Base-by-base conservation (phyloP, 306 rosid species). In the Corylus avellana region DNA sequence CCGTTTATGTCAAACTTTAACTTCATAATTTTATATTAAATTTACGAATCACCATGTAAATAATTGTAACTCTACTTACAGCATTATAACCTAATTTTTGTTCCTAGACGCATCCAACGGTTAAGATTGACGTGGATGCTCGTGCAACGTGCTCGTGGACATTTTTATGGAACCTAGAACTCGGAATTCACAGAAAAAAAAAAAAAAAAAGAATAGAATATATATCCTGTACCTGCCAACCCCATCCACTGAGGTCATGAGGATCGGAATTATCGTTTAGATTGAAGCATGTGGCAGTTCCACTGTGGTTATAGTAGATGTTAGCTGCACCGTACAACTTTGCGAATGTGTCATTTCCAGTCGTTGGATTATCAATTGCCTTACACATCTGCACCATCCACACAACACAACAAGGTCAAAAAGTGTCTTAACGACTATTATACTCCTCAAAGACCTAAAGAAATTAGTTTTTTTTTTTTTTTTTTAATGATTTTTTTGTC, bases 221-320 rank as follows among this genome's bases (percentile, higher is more conserved):
- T 20, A 18, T 67, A 2, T 27, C 3, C 3, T 20, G 0, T 72
- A 94, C 98, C 97, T 94, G 98, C 97, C 97, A 94, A 39, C 27
- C 50, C 98, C 97, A 94, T 69, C 84, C 90, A 49, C 84, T 77
- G 50, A 94, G 95, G 72, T 77, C 97, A 7, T 92, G 97, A 72
- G 98, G 97, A 83, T 92, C 97, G 5, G 98, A 92, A 75, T 86
- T 0, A 77, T 87, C 94, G 8, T 64, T 35, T 35, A 86, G 81
- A 77, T 94, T 50, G 16, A 92, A 94, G 77, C 98, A 94, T 20
- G 83, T 83, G 48, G 80, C 85, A 1, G 72, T 61, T 12, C 97
- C 98, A 56, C 79, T 83, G 13, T 64, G 56, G 76, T 94, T 94
- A 80, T 94, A 92, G 70, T 68, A 94, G 17, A 94, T 29, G 70